Evolutionary conservation across 805 yeast species (phyloP), one percentile per base, ranked within the genome.

Genomic region (Ogataea saltuana): DNA sequence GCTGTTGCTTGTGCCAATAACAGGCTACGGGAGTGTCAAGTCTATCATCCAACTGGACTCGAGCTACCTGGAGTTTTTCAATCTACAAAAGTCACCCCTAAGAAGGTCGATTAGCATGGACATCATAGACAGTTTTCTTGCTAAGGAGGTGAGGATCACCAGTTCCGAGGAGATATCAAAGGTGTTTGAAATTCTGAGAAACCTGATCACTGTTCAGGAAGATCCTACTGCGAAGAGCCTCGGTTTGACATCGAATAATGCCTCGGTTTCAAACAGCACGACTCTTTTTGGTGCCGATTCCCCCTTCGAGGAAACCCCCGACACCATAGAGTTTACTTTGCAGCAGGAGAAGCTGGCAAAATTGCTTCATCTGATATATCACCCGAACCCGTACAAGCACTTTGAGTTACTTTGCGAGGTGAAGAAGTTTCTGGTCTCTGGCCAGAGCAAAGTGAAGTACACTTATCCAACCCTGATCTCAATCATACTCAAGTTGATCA

Each of bases 401-500:
- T 67, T 74, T 29, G 70, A 72, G 42, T 60, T 82, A 34, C 60
- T 81, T 8, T 65, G 68, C 28, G 59, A 58, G 2, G 69, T 80
- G 5, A 71, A 71, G 44, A 72, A 70, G 45, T 73, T 74, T 31
- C 69, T 86, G 41, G 63, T 71, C 39, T 73, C 74, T 26, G 83
- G 83, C n/a, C 72, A 73, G 1, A 68, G 63, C 25, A 79, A 81
- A 50, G 74, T 81, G 32, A 74, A 74, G 48, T 80, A 73, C 58
- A 83, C 93, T 0, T 86, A 82, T 59, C 95, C 96, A 4, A 76
- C 96, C 1, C 65, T 91, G 31, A 76, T 89, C 20, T 73, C 80
- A 40, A 72, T 72, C 39, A 75, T 82, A 16, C 69, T 88, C 53
- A 75, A 72, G 56, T 64, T 85, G 18, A 74, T 86, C 21, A 75